Evolutionary conservation across 805 yeast genomes (phyloP).

Genomic region (Barnettozyma botsteinii): DNA sequence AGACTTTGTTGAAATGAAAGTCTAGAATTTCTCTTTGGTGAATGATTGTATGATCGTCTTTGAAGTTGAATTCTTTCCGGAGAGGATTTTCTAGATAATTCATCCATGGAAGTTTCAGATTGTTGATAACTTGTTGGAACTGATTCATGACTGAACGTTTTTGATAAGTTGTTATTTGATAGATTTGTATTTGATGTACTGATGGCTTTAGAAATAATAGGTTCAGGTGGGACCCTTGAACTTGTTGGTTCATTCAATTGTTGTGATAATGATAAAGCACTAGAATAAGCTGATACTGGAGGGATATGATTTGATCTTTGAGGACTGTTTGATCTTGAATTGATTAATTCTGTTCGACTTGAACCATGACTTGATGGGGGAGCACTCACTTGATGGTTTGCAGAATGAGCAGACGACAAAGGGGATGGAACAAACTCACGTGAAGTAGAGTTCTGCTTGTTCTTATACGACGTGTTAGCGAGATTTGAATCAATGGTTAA

Average conservation of each 20-base stretch:
- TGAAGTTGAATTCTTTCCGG: not conserved
- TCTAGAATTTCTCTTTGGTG: constrained; percentile 4
- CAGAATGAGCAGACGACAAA: not conserved
- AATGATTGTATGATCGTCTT: not conserved
- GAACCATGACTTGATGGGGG: constrained; percentile 1
- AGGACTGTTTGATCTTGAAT: not conserved
- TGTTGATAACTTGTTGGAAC: not conserved
- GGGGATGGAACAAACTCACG: constrained; percentile 1
- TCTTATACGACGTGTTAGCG: constrained; percentile 6
- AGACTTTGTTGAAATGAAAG: constrained; percentile 1
- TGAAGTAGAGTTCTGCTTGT: no score
- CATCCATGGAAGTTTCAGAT: not conserved
- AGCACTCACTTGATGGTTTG: not conserved
- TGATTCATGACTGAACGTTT: not conserved
- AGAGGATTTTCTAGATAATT: not conserved
- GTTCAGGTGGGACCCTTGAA: not conserved
- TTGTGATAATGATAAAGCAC: constrained; percentile 1
- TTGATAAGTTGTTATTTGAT: not conserved
- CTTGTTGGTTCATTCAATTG: not conserved
- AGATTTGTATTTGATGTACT: no score
- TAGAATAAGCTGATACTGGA: not conserved
- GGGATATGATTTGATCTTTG: not conserved
- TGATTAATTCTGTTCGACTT: not conserved
- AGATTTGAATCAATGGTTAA: constrained; percentile 7
- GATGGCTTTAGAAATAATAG: no score